Base-by-base conservation (phyloP, 345 rosid genomes). In the Bruguiera sexangula region DNA sequence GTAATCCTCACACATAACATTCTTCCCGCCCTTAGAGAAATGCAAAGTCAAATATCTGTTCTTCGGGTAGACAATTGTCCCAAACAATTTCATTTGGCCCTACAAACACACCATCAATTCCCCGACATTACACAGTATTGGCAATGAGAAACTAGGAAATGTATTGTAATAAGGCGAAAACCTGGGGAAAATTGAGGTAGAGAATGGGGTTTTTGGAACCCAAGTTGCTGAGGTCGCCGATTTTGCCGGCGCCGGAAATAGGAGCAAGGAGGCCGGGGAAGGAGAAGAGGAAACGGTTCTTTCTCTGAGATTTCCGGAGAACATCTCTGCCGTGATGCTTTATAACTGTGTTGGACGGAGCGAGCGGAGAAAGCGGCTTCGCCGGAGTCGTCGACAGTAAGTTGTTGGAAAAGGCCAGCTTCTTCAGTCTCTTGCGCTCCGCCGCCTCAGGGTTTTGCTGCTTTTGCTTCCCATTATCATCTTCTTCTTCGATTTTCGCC, bases 41-140 rank as follows among this genome's bases (percentile, higher is more conserved):
- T 91, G 93, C 76, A 89, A 66, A 4, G 87, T 80, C 73, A 89
- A 70, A 60, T 85, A 87, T 67, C 79, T 79, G 60, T 84, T 87
- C 75, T 85, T 81, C 11, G 89, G 92, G 63, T 85, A 87, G 29
- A 85, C 73, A 43, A 89, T 81, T 7, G 96, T 94, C 54, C 97
- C 98, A 69, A 94, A 89, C 54, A 94, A 72, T 78, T 94, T 94
- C 95, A 94, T 85, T n/a, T 79, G 91, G 69, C 97, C 98, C 98
- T 89, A 43, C 67, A 76, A 72, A 65, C 10, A 29, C 13, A 69
- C 31, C 10, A 54, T 6, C 63, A 22, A 32, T 57, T 8, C 0
- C 27, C 24, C 6, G 6, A 31, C 7, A 63, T 46, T 30, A 24
- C 7, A 8, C 36, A 30, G 55, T 43, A 54, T 54, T 54, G 22